These are phyloP conservation scores for Fibroporia radiculosa DNA, from an alignment of 768 basidiomycete species.

Conservation along the genomic window DNA sequence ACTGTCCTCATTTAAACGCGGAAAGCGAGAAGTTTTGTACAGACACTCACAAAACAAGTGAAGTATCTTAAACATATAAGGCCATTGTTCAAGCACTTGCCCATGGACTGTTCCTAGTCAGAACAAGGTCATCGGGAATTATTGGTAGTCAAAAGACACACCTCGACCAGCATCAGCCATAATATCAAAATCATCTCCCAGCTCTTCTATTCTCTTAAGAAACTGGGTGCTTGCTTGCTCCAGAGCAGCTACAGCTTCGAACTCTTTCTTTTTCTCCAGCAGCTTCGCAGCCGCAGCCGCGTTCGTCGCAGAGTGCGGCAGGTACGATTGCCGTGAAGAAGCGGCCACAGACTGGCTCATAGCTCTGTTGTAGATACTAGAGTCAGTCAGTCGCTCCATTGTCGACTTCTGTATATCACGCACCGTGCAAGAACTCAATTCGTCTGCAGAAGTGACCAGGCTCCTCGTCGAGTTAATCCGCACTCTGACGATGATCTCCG, in stretches of 20 bases:
- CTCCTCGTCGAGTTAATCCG: no score
- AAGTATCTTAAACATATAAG: constrained; percentile 75
- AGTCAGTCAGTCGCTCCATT: no score
- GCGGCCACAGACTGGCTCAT: constrained; percentile 55
- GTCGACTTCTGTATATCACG: no score
- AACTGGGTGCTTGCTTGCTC: constrained; percentile 58
- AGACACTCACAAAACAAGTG: constrained; percentile 52
- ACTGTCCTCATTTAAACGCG: constrained; percentile 29
- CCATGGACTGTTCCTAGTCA: constrained; percentile 55
- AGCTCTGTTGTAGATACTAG: not conserved
- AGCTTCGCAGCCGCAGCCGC: constrained; percentile 49
- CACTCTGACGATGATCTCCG: not conserved
- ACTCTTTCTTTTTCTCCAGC: constrained; percentile 75
- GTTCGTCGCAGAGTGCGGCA: constrained; percentile 32
- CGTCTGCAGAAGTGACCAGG: no score
- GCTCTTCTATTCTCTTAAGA: constrained; percentile 56
- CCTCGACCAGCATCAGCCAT: constrained; percentile 76
- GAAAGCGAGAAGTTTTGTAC: not conserved
- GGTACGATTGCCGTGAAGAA: constrained; percentile 42
- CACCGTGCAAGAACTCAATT: no score
- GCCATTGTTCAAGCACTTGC: constrained; percentile 74
- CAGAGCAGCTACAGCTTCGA: constrained; percentile 65
- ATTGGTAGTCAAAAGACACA: constrained; percentile 23
- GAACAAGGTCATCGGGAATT: not conserved
- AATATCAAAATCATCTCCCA: constrained; percentile 65